Evolutionary conservation across 768 basidiomycete genomes (phyloP), one percentile per base, ranked within the genome.

Genomic region (Phylloporus sp.): DNA sequence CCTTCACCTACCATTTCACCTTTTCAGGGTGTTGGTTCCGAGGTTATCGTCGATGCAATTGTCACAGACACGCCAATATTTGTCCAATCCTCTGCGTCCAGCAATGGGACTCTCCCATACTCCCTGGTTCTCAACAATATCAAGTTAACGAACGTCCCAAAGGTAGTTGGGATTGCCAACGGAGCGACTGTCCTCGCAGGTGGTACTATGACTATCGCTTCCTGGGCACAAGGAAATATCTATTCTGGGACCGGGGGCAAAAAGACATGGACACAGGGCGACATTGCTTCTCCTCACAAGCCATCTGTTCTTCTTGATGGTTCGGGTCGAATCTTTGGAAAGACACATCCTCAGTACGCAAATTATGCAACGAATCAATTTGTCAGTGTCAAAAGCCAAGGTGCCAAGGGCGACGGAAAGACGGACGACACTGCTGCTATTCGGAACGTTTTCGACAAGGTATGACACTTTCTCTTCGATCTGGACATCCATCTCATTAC

Each of bases 211-310:
- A 65, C 58, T n/a, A 72, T 72, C 36, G 57, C 68, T 1, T 80
- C 81, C 5, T 91, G 88, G 89, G 86, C 72, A 2, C 88, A 91
- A 67, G 89, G 89, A 31, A 80, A 90, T 57, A 72, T 83, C 15
- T 91, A 78, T 64, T 72, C 68, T 0, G 87, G 87, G 28, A 75
- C 78, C 3, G 73, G 69, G 38, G 53, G 71, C 2, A 63, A 66
- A 1, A 71, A 70, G 6, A 64, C 52, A n/a, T 90, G 82, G 66
- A 72, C 68, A 0, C 78, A 87, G 64, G 75, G 72, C 0, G 62
- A 66, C 27, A 74, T 87, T 31, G 53, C 66, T 0, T 65, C 72
- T 2, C 68, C 77, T 0, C 64, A 63, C 44, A 89, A 89, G 63
- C 75, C 85, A 1, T 60, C 74, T 0, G 70, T 63, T 38, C 68